Evolutionary conservation across 805 yeast genomes (phyloP), one percentile per base, ranked within the genome.

Genomic region (Debaryomyces hansenii): DNA sequence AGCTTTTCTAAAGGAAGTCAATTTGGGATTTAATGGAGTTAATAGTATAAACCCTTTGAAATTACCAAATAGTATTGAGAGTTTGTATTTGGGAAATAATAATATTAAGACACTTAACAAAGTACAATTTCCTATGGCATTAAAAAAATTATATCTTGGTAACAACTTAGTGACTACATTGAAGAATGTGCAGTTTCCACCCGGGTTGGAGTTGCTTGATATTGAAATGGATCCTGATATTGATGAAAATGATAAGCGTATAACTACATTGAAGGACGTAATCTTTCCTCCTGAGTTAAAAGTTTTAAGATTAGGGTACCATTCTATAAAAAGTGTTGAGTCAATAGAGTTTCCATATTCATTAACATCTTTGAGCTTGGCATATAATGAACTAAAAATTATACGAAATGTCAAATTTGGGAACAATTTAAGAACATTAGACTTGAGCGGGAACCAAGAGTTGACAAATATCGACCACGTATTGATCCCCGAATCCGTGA

Each of bases 21-120:
- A 70, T 34, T 52, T 72, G 48, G 66, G 69, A 8, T 60, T 60
- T 40, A 64, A 70, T 51, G 77, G 77, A 12, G 76, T 73, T 31
- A 72, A 72, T 52, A 70, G 75, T 53, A 70, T 73, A 33, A 72
- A 72, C 51, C 78, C 77, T 2, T 61, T 73, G 41, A 69, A 69
- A 46, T 59, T 73, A 21, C 77, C 78, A 2, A 67, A 70, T 51
- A 59, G 68, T 9, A 66, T 72, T 36, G 69, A 69, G 51, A 59
- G 53, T n/a, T 55, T 73, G 11, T 66, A 66, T 47, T 59, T 73
- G 53, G 60, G 62, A 34, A 55, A 67, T 48, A 73, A 73, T 55
- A 72, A 73, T 51, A 70, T 73, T 54, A 73, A 73, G 50, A 72
- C 78, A 2, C 56, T 73, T 33, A 73, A 69, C 51, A 73, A 73